Percentiles rank a stretch among this genome's conserved stretches.
phyloP scores from a whole-genome alignment of 1,284 basidiomycete species.

The Ceratobasidium sp. region DNA sequence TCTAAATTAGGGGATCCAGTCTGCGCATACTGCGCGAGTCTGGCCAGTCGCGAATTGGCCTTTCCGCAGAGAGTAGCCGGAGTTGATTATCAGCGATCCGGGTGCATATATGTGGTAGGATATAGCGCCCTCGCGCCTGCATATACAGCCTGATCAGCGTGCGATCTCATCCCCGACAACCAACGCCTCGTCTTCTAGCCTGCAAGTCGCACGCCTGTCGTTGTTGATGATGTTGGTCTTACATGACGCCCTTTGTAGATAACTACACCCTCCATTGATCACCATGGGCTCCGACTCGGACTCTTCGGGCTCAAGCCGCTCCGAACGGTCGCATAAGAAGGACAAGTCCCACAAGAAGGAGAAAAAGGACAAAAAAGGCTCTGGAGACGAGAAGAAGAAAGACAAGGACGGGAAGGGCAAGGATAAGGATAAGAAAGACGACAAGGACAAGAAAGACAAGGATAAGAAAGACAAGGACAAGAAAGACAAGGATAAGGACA shows the following conservation, averaged over 20 bases:
- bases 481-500: background rate
- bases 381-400: constrained; percentile 13
- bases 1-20: background rate
- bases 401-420: background rate
- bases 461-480: background rate
- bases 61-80: background rate
- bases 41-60: constrained; percentile 34
- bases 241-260: background rate
- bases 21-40: background rate
- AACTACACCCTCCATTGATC: background rate
- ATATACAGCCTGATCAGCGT: background rate
- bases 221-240: background rate
- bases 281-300: constrained; percentile 35
- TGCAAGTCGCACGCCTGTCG: background rate
- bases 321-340: constrained; percentile 29
- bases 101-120: background rate
- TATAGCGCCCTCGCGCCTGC: background rate
- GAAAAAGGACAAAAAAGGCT: background rate
- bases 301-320: constrained; percentile 27
- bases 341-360: constrained; percentile 19
- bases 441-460: constrained; percentile 8
- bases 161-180: background rate
- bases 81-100: background rate
- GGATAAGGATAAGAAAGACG: background rate
- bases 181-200: background rate